Evolutionary conservation across 139 green algal species (phyloP).

Genomic region (Edaphochlamys debaryana): DNA sequence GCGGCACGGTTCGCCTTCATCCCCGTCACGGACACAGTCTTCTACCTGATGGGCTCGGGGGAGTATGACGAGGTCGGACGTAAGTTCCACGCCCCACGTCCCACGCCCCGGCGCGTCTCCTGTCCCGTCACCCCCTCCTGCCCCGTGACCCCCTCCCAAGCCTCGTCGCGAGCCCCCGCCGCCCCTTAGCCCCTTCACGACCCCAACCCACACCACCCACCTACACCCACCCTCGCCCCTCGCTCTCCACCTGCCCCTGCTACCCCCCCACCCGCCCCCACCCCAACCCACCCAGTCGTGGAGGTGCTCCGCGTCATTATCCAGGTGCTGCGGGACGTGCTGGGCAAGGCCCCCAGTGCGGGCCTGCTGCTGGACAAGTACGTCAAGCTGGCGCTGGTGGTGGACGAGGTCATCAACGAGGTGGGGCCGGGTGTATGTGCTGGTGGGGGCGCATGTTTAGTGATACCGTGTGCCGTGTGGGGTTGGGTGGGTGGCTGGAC

Average conservation of each 20-base stretch:
- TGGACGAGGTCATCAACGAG: slow-evolving; percentile 71
- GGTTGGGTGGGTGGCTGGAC: too few species aligned
- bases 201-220: too few species aligned
- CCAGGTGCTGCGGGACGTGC: slow-evolving; percentile 56
- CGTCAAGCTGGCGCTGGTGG: slow-evolving; percentile 46
- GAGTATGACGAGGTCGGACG: slow-evolving; percentile 82
- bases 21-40: slow-evolving; percentile 66
- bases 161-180: too few species aligned
- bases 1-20: slow-evolving; percentile 40
- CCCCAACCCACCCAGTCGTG: slow-evolving; percentile 53
- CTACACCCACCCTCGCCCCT: too few species aligned
- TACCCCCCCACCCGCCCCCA: neutral
- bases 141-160: too few species aligned
- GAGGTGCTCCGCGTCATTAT: slow-evolving; percentile 69
- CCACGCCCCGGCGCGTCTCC: too few species aligned
- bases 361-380: slow-evolving; percentile 68
- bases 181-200: too few species aligned
- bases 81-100: too few species aligned
- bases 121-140: too few species aligned
- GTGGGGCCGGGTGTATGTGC: too few species aligned
- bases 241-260: too few species aligned
- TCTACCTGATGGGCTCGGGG: slow-evolving; percentile 76
- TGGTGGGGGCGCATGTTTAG: neutral
- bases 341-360: slow-evolving; percentile 50
- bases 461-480: too few species aligned